These are phyloP conservation scores for Eutrema japonicum DNA, from an alignment of 345 rosid genomes.

Conservation along the genomic window DNA sequence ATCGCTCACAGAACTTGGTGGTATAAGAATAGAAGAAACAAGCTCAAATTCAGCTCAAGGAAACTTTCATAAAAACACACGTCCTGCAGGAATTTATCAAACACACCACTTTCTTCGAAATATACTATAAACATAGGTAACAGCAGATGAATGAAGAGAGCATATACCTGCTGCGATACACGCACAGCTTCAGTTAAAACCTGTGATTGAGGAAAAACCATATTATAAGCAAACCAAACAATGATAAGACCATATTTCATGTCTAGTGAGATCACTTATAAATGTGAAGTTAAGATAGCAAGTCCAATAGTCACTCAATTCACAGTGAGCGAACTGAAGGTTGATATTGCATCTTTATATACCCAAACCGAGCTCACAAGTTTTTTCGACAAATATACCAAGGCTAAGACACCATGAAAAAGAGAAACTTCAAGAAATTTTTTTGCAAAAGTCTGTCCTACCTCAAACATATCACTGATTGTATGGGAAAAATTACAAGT, in stretches of 20 bases:
- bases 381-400: constrained; percentile 1
- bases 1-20: constrained; percentile 7
- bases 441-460: background rate
- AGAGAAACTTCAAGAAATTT: background rate
- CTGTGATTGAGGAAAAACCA: constrained; percentile 51
- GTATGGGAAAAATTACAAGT: background rate
- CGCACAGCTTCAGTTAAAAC: constrained; percentile 93
- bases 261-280: constrained; percentile 13
- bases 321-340: background rate
- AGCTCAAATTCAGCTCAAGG: constrained; percentile 23
- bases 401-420: constrained; percentile 8
- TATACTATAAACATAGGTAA: constrained; percentile 18
- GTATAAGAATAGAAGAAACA: constrained; percentile 20
- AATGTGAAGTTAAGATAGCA: constrained; percentile 20
- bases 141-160: constrained; percentile 17
- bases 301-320: constrained; percentile 12
- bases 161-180: constrained; percentile 76
- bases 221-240: constrained; percentile 30
- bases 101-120: constrained; percentile 26
- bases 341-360: constrained; percentile 14
- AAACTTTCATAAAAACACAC: constrained; percentile 27
- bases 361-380: constrained; percentile 13
- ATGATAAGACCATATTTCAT: constrained; percentile 1
- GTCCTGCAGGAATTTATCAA: constrained; percentile 8
- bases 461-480: constrained; percentile 3